These are phyloP conservation scores for Fusarium stilboides DNA, from an alignment of 2,329 filamentous ascomycete species.

Conservation along the genomic window DNA sequence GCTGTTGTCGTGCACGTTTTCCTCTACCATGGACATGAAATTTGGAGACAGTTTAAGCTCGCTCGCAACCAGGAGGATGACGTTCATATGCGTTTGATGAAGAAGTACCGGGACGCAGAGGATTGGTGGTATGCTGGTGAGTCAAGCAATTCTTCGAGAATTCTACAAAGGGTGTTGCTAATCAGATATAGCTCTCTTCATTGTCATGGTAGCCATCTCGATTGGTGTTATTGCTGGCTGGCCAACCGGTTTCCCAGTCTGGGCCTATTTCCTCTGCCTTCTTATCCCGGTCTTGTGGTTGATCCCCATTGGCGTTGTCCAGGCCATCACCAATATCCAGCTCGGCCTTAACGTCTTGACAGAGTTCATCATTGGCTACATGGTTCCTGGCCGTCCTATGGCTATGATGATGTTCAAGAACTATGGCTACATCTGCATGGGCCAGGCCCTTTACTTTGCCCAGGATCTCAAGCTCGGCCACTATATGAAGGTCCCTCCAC, in stretches of 20 bases:
- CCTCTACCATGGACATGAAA: constrained; percentile 69
- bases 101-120: constrained; percentile 71
- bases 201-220: constrained; percentile 68
- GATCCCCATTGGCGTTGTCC: constrained; percentile 73
- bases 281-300: constrained; percentile 71
- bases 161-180: constrained; percentile 13
- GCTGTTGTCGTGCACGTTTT: constrained; percentile 71
- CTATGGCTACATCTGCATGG: constrained; percentile 79
- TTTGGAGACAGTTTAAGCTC: constrained; percentile 69
- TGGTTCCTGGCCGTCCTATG: constrained; percentile 78
- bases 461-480: constrained; percentile 78
- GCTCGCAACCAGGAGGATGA: constrained; percentile 71
- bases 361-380: constrained; percentile 82
- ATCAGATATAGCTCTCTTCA: constrained; percentile 59
- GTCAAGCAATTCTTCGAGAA: constrained; percentile 55
- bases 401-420: constrained; percentile 87
- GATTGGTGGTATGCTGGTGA: constrained; percentile 72
- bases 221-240: constrained; percentile 69
- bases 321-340: constrained; percentile 74
- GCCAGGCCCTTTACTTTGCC: constrained; percentile 74
- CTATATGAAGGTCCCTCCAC: constrained; percentile 77
- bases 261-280: constrained; percentile 71
- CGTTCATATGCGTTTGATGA: constrained; percentile 73
- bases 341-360: constrained; percentile 79
- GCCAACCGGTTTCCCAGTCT: constrained; percentile 71